Percentiles rank a stretch among this genome's conserved stretches.
Conservation (phyloP, 2,329 filamentous ascomycete species). For the Lasiodiplodia gonubiensis region DNA sequence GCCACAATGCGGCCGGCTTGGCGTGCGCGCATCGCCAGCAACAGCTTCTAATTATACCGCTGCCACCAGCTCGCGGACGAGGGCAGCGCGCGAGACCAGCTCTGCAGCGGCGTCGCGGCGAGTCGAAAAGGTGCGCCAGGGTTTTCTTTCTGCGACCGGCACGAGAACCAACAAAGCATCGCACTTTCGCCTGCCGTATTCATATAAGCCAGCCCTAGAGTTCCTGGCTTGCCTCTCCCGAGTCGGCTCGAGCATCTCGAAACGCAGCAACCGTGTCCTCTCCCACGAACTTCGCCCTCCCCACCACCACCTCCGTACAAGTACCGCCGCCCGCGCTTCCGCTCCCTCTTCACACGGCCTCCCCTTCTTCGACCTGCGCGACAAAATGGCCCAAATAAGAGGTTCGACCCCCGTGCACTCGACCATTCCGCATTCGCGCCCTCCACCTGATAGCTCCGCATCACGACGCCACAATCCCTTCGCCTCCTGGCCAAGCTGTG, state of each 20-base stretch:
- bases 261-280: constrained; percentile 19
- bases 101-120: neutral
- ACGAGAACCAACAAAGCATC: constrained; percentile 11
- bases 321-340: constrained; percentile 12
- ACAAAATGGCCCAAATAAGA: constrained; percentile 25
- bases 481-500: neutral
- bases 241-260: constrained; percentile 20
- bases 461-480: constrained; percentile 31
- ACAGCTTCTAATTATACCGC: constrained; percentile 25
- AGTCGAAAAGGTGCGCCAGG: neutral
- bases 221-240: constrained; percentile 20
- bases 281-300: constrained; percentile 4
- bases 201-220: constrained; percentile 15
- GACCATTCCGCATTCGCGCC: constrained; percentile 20
- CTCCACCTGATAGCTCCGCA: constrained; percentile 5
- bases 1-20: constrained; percentile 8
- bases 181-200: constrained; percentile 15
- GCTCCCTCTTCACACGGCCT: constrained; percentile 5
- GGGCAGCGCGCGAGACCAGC: neutral
- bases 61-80: constrained; percentile 7
- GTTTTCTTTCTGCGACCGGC: constrained; percentile 5
- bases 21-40: constrained; percentile 20
- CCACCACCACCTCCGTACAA: constrained; percentile 16
- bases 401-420: constrained; percentile 1
- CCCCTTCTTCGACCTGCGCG: constrained; percentile 30